phyloP scores from a whole-genome alignment of 495 filamentous ascomycete genomes.

The Rusavskia elegans region DNA sequence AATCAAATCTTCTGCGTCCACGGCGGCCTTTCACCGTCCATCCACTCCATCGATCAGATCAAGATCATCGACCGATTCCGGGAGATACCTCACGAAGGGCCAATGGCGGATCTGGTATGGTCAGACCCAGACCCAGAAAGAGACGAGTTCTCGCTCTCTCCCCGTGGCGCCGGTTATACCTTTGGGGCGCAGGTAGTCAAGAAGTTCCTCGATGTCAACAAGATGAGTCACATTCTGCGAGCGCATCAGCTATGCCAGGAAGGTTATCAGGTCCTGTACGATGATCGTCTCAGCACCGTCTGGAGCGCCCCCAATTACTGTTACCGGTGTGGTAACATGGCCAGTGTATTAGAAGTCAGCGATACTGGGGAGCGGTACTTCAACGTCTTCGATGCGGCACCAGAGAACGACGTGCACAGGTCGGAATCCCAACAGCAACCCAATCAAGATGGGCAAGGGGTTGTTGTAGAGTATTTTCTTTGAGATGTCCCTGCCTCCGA shows the following conservation, averaged over 20 bases:
- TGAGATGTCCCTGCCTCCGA: constrained; percentile 31
- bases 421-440: constrained; percentile 53
- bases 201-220: constrained; percentile 93
- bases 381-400: constrained; percentile 93
- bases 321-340: constrained; percentile 92
- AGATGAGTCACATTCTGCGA: constrained; percentile 89
- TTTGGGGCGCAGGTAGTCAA: constrained; percentile 94
- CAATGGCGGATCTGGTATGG: constrained; percentile 99
- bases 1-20: constrained; percentile 98
- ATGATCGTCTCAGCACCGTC: constrained; percentile 84
- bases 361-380: constrained; percentile 83
- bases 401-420: constrained; percentile 85
- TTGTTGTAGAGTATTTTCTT: constrained; percentile 55
- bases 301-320: constrained; percentile 98
- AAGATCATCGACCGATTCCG: constrained; percentile 98
- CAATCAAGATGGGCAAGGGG: constrained; percentile 39
- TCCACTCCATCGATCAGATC: constrained; percentile 97
- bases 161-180: constrained; percentile 87
- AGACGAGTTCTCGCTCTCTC: constrained; percentile 90
- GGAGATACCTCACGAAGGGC: constrained; percentile 95
- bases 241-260: constrained; percentile 97
- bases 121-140: constrained; percentile 89
- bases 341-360: constrained; percentile 88
- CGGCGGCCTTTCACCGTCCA: constrained; percentile 85
- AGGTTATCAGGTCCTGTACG: constrained; percentile 89